A percentile compares a stretch with the other conserved stretches of the same genome.
phyloP scores from a whole-genome alignment of 208 protist species.

The Acanthamoeba healyi region DNA sequence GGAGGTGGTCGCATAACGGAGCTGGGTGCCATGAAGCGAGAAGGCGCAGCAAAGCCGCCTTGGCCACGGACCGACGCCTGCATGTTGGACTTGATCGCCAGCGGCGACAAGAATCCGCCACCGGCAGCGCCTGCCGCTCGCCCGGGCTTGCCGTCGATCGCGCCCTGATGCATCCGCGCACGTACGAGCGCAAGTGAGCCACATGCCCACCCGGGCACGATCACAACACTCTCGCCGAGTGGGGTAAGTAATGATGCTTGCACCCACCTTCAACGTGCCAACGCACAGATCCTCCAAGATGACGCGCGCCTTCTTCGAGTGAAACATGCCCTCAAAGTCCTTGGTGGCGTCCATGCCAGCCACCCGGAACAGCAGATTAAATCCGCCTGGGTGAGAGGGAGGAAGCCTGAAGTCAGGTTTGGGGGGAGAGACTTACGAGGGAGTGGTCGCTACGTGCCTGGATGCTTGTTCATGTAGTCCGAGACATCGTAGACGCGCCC shows the following conservation, averaged over 20 bases:
- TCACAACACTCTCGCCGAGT: neutral
- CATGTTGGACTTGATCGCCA: slow-evolving; percentile 48
- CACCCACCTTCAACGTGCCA: slow-evolving; percentile 57
- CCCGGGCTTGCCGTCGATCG: neutral
- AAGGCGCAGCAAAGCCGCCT: neutral
- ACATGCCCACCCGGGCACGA: neutral
- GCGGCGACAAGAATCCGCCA: slow-evolving; percentile 23
- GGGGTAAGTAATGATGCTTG: too few species aligned
- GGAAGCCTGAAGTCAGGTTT: neutral
- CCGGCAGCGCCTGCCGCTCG: neutral
- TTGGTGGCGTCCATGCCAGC: slow-evolving; percentile 69
- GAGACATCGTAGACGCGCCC: slow-evolving; percentile 66
- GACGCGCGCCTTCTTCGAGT: slow-evolving; percentile 76
- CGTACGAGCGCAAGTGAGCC: too few species aligned
- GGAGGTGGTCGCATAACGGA: neutral
- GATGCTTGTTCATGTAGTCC: slow-evolving; percentile 77
- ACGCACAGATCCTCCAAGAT: slow-evolving; percentile 79
- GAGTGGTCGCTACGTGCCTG: too few species aligned
- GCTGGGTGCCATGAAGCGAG: neutral
- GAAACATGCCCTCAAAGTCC: slow-evolving; percentile 83
- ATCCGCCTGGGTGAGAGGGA: neutral
- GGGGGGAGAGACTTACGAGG: too few species aligned
- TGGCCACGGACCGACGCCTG: neutral
- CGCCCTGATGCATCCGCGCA: neutral
- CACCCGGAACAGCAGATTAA: slow-evolving; percentile 67